Evolutionary conservation across 2,329 filamentous ascomycete species (phyloP), one percentile per base, ranked within the genome.

Genomic region (Colletotrichum spinosum): DNA sequence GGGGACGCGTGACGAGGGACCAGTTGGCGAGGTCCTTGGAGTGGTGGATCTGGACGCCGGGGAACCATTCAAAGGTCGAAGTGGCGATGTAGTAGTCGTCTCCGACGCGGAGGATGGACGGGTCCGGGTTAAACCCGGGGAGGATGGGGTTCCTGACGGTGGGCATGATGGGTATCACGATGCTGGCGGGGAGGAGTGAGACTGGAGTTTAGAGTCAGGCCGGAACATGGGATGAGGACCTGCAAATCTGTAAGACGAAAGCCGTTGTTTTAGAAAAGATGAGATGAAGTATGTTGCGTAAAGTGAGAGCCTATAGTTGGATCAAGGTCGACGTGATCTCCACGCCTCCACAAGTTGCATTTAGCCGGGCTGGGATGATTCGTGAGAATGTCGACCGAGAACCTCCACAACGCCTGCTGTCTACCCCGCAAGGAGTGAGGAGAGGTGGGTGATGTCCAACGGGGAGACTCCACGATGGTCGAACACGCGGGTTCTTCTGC

Each of bases 91-190:
- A 86, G 73, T 85, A 86, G 73, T 86, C 82, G 13, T 79, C 72
- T 25, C 82, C 82, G 41, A 86, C 84, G 25, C 84, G 77, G 41
- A 85, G 67, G 69, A 86, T 80, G 11, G 84, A 86, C 25, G 84
- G 84, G 73, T 87, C 84, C 44, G 84, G 76, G 71, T 87, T 84
- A 75, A 86, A 87, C 38, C 84, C 84, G 13, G 84, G 84, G 25
- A 87, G 79, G 69, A 87, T 86, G 9, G 84, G 84, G 66, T 87
- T 88, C 62, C 79, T 79, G 42, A 85, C 72, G 10, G 75, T 75
- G 45, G 80, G 83, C 84, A 84, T 86, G 55, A 9, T 76, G n/a
- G 25, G 38, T 12, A 8, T 39, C 17, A 4, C 0, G 25, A 11
- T 13, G 15, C 7, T n/a, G 33, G 1, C 25, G 25, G 5, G 25